Evolutionary conservation across 2,329 filamentous ascomycete genomes (phyloP), one percentile per base, ranked within the genome.

Genomic region (Cadophora luteo-olivacea): DNA sequence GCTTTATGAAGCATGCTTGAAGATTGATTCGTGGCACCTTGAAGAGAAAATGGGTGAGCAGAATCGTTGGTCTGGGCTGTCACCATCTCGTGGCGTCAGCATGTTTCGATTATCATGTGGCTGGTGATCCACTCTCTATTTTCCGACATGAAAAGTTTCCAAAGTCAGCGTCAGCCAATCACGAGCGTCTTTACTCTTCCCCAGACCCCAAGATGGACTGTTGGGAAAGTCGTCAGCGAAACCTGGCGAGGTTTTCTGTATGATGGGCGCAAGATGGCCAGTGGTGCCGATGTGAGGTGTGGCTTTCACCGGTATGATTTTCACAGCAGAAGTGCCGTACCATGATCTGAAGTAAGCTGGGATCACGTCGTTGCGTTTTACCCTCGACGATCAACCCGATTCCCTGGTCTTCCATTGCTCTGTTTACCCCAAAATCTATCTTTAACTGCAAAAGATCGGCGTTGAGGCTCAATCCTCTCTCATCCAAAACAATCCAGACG

Each of bases 281-380:
- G 38, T 51, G 14, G 48, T 66, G 48, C 22, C 11, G 32, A 51
- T 16, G 29, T 36, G 33, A 61, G 25, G 55, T 54, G 32, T 66
- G 57, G 45, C 41, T 48, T 25, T 32, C 55, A n/a, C 14, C 5
- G 29, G 29, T 29, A 41, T 66, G 57, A 55, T 52, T 48, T 25
- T 22, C 55, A n/a, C 14, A 33, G n/a, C 32, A 65, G 54, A 61
- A 54, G 41, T 64, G 61, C 54, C 54, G 38, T 41, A 61, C 51
- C 48, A 51, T 24, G 58, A 60, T 60, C 38, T 41, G n/a, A 45
- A 48, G 52, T 61, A 25, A 29, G 22, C 48, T 24, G 6, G 36
- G 62, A 55, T 61, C 52, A 66, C 63, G n/a, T 66, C 63, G 58
- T 49, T 58, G 52, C 65, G 65, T 68, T 62, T 66, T 61, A 66